These are phyloP conservation scores for Cercospora sp. DNA, from an alignment of 2,329 filamentous ascomycete genomes.

Conservation along the genomic window DNA sequence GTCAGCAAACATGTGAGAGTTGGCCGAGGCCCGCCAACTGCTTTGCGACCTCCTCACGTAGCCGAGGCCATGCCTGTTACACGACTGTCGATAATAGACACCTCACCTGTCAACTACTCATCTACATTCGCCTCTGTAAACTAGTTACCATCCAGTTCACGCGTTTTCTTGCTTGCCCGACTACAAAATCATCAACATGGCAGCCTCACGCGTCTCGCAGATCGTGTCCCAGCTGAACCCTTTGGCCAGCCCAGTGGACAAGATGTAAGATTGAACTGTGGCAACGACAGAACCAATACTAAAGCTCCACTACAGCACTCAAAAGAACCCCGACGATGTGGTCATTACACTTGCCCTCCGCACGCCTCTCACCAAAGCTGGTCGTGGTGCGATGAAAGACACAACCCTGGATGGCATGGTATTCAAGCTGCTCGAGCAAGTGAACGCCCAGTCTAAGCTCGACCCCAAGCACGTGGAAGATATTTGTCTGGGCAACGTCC, in stretches of 20 bases:
- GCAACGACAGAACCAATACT: background rate
- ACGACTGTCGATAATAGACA: background rate
- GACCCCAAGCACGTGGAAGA: constrained; percentile 55
- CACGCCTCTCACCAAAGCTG: constrained; percentile 83
- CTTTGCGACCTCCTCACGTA: background rate
- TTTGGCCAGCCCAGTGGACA: constrained; percentile 21
- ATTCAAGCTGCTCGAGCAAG: constrained; percentile 73
- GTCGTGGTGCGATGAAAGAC: constrained; percentile 95
- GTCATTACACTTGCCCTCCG: constrained; percentile 92
- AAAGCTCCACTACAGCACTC: constrained; percentile 12
- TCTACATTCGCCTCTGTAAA: background rate
- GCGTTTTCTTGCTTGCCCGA: background rate
- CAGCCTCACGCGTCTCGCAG: constrained; percentile 19
- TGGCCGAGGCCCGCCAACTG: background rate
- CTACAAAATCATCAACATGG: background rate
- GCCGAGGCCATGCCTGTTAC: background rate
- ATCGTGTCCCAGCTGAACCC: constrained; percentile 25
- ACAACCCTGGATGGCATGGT: constrained; percentile 84
- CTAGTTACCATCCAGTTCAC: background rate
- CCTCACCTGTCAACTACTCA: background rate
- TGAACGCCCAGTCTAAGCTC: constrained; percentile 39
- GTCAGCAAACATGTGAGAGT: background rate
- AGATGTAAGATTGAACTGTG: constrained; percentile 18
- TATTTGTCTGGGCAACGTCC: constrained; percentile 87
- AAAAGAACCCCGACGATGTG: constrained; percentile 86